phyloP scores from a whole-genome alignment of 202 grass and related monocot genomes.

The Alloteropsis angusta region DNA sequence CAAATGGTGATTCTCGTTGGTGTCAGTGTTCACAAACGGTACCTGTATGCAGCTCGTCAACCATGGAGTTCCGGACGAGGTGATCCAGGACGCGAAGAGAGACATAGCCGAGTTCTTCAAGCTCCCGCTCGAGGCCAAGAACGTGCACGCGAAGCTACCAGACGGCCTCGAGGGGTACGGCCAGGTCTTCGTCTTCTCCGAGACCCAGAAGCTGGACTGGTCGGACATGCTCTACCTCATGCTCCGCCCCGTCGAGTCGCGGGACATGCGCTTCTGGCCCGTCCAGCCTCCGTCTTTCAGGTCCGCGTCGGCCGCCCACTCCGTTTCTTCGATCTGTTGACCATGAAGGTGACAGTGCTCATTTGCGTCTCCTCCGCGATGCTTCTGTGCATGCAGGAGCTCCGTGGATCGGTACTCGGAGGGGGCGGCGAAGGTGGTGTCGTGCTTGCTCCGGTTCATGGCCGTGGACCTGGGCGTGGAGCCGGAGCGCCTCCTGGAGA shows the following conservation, averaged over 20 bases:
- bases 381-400: too few species aligned
- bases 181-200: conserved; percentile 40
- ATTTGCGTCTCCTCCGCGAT: too few species aligned
- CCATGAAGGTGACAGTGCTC: too few species aligned
- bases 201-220: conserved; percentile 63
- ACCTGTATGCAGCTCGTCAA: neutral
- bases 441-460: conserved; percentile 41
- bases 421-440: conserved; percentile 18
- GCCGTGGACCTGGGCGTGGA: conserved; percentile 39
- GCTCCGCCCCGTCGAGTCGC: neutral
- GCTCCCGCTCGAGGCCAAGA: conserved; percentile 42
- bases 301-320: too few species aligned
- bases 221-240: conserved; percentile 37
- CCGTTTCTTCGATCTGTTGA: too few species aligned
- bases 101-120: conserved; percentile 39
- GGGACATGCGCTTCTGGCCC: conserved; percentile 37
- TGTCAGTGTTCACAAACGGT: too few species aligned
- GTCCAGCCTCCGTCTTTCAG: conserved; percentile 29
- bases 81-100: conserved; percentile 1
- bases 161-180: conserved; percentile 39
- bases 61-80: conserved; percentile 31
- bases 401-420: conserved; percentile 22
- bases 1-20: too few species aligned
- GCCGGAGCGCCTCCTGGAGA: conserved; percentile 24
- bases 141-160: neutral